These are phyloP conservation scores for Bryum argenteum DNA, from an alignment of 225 moss, liverwort and hornwort genomes.

Conservation along the genomic window DNA sequence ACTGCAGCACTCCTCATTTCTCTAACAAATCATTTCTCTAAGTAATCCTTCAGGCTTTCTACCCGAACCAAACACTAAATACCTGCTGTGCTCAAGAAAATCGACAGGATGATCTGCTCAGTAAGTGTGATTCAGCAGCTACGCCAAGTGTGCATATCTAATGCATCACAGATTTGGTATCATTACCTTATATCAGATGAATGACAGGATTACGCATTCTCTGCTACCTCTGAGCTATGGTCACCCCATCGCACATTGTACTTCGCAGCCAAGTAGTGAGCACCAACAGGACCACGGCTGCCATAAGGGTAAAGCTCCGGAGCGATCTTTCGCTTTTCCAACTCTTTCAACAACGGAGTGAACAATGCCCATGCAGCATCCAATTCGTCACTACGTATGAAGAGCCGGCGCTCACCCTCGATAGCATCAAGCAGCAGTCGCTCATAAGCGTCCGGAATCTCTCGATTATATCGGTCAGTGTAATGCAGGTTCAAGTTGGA, in stretches of 20 bases:
- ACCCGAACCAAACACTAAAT: slow-evolving; percentile 4
- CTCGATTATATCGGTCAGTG: slow-evolving; percentile 67
- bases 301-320: slow-evolving; percentile 96
- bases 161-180: slow-evolving; percentile 15
- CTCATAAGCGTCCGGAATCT: slow-evolving; percentile 96
- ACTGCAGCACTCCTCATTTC: background rate
- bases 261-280: slow-evolving; percentile 92
- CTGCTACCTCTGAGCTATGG: slow-evolving; percentile 50
- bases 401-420: slow-evolving; percentile 86
- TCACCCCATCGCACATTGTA: slow-evolving; percentile 96
- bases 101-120: slow-evolving; percentile 11
- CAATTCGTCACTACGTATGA: slow-evolving; percentile 92
- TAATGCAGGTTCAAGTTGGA: slow-evolving; percentile 87
- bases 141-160: background rate
- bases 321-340: slow-evolving; percentile 65
- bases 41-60: background rate
- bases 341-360: slow-evolving; percentile 79
- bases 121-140: background rate
- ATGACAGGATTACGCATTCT: slow-evolving; percentile 13
- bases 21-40: background rate
- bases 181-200: slow-evolving; percentile 10
- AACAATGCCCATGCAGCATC: slow-evolving; percentile 94
- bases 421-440: slow-evolving; percentile 90
- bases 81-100: background rate
- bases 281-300: slow-evolving; percentile 92